A percentile compares a stretch with the other conserved stretches of the same genome.
These are phyloP conservation scores for Otatea glauca DNA, from an alignment of 176 grass and related monocot species.

Conservation along the genomic window DNA sequence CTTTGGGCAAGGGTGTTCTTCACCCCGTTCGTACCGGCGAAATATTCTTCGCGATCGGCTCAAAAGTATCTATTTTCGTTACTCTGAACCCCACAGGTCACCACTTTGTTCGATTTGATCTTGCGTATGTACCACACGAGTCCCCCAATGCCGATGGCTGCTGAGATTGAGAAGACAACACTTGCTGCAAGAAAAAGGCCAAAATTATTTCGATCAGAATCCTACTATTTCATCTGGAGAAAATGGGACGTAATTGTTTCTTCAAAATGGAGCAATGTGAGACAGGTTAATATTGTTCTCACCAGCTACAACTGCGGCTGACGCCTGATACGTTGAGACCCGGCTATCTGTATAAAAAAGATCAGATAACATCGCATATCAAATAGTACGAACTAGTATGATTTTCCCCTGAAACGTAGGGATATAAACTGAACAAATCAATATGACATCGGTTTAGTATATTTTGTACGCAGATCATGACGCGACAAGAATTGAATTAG, in stretches of 20 bases:
- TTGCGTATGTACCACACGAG: constrained; percentile 83
- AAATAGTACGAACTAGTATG: background rate
- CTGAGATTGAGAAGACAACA: constrained; percentile 64
- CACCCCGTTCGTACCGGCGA: background rate
- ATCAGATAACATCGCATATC: background rate
- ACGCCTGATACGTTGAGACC: constrained; percentile 47
- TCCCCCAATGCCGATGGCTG: constrained; percentile 57
- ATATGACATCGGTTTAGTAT: background rate
- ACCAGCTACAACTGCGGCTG: constrained; percentile 78
- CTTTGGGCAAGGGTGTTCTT: background rate
- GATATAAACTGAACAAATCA: background rate
- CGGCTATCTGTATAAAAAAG: constrained; percentile 33
- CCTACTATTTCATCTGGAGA: background rate
- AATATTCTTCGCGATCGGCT: background rate
- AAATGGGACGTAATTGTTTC: background rate
- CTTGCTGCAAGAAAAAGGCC: constrained; percentile 56
- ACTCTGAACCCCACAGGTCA: constrained; percentile 82
- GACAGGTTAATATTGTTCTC: background rate
- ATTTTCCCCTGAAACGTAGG: background rate
- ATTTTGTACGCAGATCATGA: background rate
- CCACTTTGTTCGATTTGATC: constrained; percentile 66
- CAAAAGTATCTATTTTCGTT: constrained; percentile 91
- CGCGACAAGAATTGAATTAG: background rate
- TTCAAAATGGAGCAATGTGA: background rate
- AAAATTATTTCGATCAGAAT: background rate